These are phyloP conservation scores for Aspergillus homomorphus DNA, from an alignment of 495 filamentous ascomycete species.

Conservation along the genomic window DNA sequence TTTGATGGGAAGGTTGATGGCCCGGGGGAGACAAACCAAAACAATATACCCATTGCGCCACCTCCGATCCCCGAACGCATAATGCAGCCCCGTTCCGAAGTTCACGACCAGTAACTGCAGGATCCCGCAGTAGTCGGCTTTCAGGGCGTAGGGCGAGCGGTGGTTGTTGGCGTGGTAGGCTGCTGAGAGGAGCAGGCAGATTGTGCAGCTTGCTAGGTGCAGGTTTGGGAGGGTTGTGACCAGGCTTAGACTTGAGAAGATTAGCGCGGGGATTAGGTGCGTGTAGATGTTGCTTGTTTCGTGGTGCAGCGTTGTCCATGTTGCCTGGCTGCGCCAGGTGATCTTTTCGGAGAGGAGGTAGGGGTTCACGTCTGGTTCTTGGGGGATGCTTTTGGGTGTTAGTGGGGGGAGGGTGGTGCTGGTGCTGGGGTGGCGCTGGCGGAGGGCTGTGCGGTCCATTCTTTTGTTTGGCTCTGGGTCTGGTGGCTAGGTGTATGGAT, in stretches of 20 bases:
- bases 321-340: slow-evolving; percentile 34
- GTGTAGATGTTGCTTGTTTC: slow-evolving; percentile 25
- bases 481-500: not conserved
- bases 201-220: slow-evolving; percentile 13
- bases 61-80: not conserved
- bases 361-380: not conserved
- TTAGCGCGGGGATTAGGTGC: slow-evolving; percentile 24
- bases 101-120: not conserved
- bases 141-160: slow-evolving; percentile 13
- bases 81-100: not conserved
- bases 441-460: not conserved
- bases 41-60: not conserved
- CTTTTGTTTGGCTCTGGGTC: not conserved
- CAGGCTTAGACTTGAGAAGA: slow-evolving; percentile 12
- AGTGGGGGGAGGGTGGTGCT: not conserved
- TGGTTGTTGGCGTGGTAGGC: slow-evolving; percentile 22
- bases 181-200: slow-evolving; percentile 18
- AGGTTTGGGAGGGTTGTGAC: not conserved
- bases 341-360: slow-evolving; percentile 5
- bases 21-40: not conserved
- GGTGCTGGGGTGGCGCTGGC: not conserved
- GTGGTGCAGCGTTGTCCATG: slow-evolving; percentile 23
- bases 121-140: slow-evolving; percentile 24
- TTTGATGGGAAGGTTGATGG: too few species aligned
- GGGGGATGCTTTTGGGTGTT: not conserved